Base-by-base conservation (phyloP, 805 yeast genomes). In the Yamadazyma endophytica region DNA sequence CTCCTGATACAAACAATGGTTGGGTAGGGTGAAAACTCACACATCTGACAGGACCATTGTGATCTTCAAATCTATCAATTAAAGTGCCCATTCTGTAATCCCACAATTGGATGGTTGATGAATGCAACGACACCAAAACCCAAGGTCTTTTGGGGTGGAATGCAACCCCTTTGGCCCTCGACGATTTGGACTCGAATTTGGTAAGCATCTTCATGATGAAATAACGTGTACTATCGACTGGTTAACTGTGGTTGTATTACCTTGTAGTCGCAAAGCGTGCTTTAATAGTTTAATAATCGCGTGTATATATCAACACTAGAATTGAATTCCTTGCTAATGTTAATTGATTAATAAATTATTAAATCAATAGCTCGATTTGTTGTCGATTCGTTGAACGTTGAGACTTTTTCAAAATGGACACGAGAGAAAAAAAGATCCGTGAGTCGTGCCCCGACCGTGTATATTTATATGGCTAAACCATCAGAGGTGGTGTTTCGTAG, bases 101-200 rank as follows among this genome's bases (percentile, higher is more conserved):
- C 99, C 99, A 92, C 43, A 92, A 72, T 61, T 94, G 98, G 56
- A 92, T 90, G n/a, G 96, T 88, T n/a, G 96, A 87, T 17, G 96
- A 85, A 59, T 90, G 92, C 39, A 94, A 72, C 6, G 97, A 88
- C 20, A 89, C 97, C 48, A 92, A 71, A 38, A 88, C 86, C 97
- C 96, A 92, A 37, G 98, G 97, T 58, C 92, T 70, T 45, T 79
- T 79, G 32, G 97, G 96, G 63, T 94, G 96, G 65, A 92, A 88
- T 36, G 98, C 97, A 54, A 92, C 85, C 44, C 97, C 95, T 64
- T 92, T 88, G 39, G 97, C 96, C 73, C 97, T 75, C 37, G 97
- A 85, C 43, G 97, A 87, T 75, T 92, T 87, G 54, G 97, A 89
- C 68, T 94, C 97, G 61, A 90, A 90, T 80, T 85, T 56, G 35